These are phyloP conservation scores for Trichoderma atrobrunneum DNA, from an alignment of 2,329 filamentous ascomycete species.

Conservation along the genomic window DNA sequence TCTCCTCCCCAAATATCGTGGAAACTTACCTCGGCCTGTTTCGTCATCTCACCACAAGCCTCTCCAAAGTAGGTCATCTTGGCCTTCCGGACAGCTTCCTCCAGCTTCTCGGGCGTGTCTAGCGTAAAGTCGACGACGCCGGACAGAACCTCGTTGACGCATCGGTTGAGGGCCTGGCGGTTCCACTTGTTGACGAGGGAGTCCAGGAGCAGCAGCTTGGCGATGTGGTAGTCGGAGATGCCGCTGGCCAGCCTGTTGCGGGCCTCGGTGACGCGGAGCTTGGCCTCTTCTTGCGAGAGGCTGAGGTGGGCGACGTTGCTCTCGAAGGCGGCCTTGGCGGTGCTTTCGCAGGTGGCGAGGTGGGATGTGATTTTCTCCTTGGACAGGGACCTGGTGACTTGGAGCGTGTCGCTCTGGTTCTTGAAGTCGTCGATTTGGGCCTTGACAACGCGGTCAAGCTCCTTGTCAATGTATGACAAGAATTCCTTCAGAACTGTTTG, in stretches of 20 bases:
- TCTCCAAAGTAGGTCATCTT: constrained; percentile 14
- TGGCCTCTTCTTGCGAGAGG: constrained; percentile 5
- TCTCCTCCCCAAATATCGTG: background rate
- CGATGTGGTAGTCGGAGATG: constrained; percentile 15
- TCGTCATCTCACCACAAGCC: constrained; percentile 10
- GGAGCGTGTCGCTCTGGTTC: constrained; percentile 10
- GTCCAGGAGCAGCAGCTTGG: constrained; percentile 11
- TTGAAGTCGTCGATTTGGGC: constrained; percentile 15
- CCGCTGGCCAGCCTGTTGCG: constrained; percentile 1
- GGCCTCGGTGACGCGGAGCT: background rate
- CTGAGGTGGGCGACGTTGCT: constrained; percentile 2
- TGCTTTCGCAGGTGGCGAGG: constrained; percentile 11
- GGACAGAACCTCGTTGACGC: constrained; percentile 6
- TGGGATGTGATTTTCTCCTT: constrained; percentile 6
- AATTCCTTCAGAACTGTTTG: background rate
- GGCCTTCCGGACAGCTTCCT: constrained; percentile 6
- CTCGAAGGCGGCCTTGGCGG: constrained; percentile 1
- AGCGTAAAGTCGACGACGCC: constrained; percentile 12
- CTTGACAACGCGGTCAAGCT: constrained; percentile 4
- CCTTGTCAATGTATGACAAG: constrained; percentile 5
- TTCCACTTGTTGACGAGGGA: constrained; percentile 16
- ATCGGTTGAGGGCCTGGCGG: constrained; percentile 2
- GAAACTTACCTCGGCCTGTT: constrained; percentile 7
- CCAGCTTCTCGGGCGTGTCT: constrained; percentile 9
- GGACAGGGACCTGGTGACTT: background rate